Evolutionary conservation across 2,329 filamentous ascomycete species (phyloP).

Genomic region (Acrodontium crateriforme): DNA sequence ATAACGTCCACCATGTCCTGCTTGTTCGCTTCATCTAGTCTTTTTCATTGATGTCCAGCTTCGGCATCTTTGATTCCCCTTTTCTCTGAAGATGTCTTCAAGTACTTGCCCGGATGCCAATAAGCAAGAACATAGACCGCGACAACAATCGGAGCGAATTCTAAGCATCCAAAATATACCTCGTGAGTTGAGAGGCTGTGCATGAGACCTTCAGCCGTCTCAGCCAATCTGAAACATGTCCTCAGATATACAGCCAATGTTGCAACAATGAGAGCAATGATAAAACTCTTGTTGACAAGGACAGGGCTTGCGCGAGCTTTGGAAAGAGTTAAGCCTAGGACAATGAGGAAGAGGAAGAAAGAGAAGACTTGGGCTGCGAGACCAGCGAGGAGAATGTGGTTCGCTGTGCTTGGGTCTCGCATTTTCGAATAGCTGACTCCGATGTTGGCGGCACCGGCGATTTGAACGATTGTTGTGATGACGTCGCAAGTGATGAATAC

Average conservation of each 20-base stretch:
- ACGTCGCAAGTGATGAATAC: slow-evolving; percentile 43
- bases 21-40: too few species aligned
- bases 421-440: slow-evolving; percentile 36
- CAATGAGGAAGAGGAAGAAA: slow-evolving; percentile 35
- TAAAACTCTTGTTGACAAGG: slow-evolving; percentile 26
- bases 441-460: slow-evolving; percentile 41
- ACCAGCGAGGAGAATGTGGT: slow-evolving; percentile 43
- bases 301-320: slow-evolving; percentile 20
- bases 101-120: slow-evolving; percentile 32
- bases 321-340: slow-evolving; percentile 30
- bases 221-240: slow-evolving; percentile 40
- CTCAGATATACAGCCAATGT: slow-evolving; percentile 39
- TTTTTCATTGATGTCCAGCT: too few species aligned
- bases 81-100: slow-evolving; percentile 2
- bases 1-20: background rate
- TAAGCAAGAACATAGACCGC: slow-evolving; percentile 33
- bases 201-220: slow-evolving; percentile 38
- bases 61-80: background rate
- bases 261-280: slow-evolving; percentile 28
- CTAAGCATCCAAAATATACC: slow-evolving; percentile 39
- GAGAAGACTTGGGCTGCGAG: slow-evolving; percentile 41
- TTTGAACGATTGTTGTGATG: slow-evolving; percentile 39
- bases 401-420: slow-evolving; percentile 37
- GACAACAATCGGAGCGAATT: slow-evolving; percentile 41
- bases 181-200: slow-evolving; percentile 36